A percentile compares a stretch with the other conserved stretches of the same genome.
Evolutionary conservation across 2,329 filamentous ascomycete species (phyloP).

Genomic region (Cyclaneusma minus): DNA sequence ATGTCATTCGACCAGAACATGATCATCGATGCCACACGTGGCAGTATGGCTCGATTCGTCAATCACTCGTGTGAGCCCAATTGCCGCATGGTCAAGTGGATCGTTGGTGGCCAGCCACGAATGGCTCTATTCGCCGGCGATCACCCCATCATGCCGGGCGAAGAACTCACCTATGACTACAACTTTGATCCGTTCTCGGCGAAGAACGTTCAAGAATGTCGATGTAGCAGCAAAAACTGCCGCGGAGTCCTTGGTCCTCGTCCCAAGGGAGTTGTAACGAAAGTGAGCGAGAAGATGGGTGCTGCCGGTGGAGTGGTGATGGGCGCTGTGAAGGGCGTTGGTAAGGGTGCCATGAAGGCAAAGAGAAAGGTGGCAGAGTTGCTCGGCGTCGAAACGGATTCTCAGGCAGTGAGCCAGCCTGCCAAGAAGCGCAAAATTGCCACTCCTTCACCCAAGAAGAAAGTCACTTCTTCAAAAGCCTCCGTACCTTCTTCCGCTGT

Average conservation of each 20-base stretch:
- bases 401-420: too few species aligned
- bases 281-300: background rate
- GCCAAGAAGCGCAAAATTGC: too few species aligned
- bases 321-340: background rate
- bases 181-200: constrained; percentile 55
- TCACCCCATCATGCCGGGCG: constrained; percentile 77
- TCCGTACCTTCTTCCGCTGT: too few species aligned
- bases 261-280: constrained; percentile 35
- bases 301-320: background rate
- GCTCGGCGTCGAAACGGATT: too few species aligned
- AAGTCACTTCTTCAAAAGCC: too few species aligned
- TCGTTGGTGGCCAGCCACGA: constrained; percentile 78
- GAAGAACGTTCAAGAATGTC: constrained; percentile 52
- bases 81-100: constrained; percentile 97
- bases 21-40: constrained; percentile 93
- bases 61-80: constrained; percentile 97
- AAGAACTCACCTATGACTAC: constrained; percentile 91
- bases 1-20: constrained; percentile 99
- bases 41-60: constrained; percentile 92
- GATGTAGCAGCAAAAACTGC: constrained; percentile 48
- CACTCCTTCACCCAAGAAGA: too few species aligned
- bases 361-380: too few species aligned
- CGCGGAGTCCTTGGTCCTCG: constrained; percentile 48
- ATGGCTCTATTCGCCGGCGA: constrained; percentile 96
- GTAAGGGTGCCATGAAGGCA: too few species aligned